phyloP scores from a whole-genome alignment of 1,284 basidiomycete species.

The Cystobasidium sp. region DNA sequence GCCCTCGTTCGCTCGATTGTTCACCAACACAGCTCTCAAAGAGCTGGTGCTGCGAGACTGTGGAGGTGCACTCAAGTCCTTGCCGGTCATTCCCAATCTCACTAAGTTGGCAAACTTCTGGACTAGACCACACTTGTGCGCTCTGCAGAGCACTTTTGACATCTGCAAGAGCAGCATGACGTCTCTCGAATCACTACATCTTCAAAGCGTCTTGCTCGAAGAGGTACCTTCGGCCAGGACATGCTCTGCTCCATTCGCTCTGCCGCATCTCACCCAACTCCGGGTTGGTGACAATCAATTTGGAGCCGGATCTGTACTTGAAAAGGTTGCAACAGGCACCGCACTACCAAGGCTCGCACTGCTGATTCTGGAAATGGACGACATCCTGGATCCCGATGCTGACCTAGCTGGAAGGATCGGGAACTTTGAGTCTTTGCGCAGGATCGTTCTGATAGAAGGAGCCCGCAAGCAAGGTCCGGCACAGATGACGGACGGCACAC shows the following conservation, averaged over 20 bases:
- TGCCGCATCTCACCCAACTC: slow-evolving; percentile 5
- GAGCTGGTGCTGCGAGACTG: slow-evolving; percentile 18
- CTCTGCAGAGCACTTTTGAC: not conserved
- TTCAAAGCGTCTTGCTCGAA: slow-evolving; percentile 6
- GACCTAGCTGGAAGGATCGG: not conserved
- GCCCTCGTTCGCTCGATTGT: not conserved
- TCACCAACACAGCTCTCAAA: slow-evolving; percentile 5
- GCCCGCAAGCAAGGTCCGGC: not conserved
- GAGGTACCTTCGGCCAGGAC: not conserved
- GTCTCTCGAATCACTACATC: not conserved
- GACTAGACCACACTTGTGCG: not conserved
- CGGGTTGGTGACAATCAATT: slow-evolving; percentile 8
- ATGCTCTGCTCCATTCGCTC: not conserved
- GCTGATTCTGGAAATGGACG: slow-evolving; percentile 15
- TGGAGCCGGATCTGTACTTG: slow-evolving; percentile 3
- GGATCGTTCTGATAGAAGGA: not conserved
- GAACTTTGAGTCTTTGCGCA: not conserved
- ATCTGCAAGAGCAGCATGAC: not conserved
- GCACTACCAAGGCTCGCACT: not conserved
- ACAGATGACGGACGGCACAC: too few relatives aligned
- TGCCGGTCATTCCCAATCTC: not conserved
- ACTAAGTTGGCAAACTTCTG: not conserved
- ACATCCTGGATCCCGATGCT: not conserved
- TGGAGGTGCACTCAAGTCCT: not conserved
- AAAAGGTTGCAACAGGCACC: not conserved